These are phyloP conservation scores for Cyphellophora attinorum DNA, from an alignment of 2,329 filamentous ascomycete genomes.

Conservation along the genomic window DNA sequence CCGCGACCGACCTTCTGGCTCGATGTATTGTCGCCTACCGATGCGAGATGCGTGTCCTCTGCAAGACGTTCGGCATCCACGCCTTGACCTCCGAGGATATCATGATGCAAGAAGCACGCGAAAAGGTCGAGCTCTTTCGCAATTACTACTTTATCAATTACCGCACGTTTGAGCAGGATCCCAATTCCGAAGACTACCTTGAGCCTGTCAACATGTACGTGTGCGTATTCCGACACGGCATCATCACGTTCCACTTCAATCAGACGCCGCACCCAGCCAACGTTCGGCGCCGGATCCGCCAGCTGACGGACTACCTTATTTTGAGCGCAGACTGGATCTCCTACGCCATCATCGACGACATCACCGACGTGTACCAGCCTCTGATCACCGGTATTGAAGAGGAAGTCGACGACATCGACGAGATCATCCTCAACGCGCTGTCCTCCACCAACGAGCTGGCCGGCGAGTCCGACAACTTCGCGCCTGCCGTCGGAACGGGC, in stretches of 20 bases:
- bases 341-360: conserved; percentile 95
- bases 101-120: conserved; percentile 90
- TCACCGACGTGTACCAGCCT: conserved; percentile 91
- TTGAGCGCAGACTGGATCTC: conserved; percentile 96
- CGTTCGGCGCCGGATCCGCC: conserved; percentile 83
- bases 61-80: conserved; percentile 91
- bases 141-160: conserved; percentile 99
- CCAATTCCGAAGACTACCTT: conserved; percentile 77
- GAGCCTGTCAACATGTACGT: conserved; percentile 97
- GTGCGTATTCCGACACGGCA: conserved; percentile 89
- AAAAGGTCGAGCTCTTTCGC: conserved; percentile 95
- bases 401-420: conserved; percentile 95
- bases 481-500: conserved; percentile 3
- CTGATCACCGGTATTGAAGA: conserved; percentile 89
- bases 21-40: conserved; percentile 81
- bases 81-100: conserved; percentile 94
- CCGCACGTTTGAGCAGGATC: conserved; percentile 92
- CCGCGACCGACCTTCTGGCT: conserved; percentile 95
- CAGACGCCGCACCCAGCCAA: conserved; percentile 93
- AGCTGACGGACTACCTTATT: conserved; percentile 87
- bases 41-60: conserved; percentile 90
- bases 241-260: conserved; percentile 91
- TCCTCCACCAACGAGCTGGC: conserved; percentile 34
- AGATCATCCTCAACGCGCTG: conserved; percentile 76
- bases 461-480: conserved; percentile 30